Evolutionary conservation across 257 asterid genomes (phyloP).

Genomic region (Eucommia ulmoides): DNA sequence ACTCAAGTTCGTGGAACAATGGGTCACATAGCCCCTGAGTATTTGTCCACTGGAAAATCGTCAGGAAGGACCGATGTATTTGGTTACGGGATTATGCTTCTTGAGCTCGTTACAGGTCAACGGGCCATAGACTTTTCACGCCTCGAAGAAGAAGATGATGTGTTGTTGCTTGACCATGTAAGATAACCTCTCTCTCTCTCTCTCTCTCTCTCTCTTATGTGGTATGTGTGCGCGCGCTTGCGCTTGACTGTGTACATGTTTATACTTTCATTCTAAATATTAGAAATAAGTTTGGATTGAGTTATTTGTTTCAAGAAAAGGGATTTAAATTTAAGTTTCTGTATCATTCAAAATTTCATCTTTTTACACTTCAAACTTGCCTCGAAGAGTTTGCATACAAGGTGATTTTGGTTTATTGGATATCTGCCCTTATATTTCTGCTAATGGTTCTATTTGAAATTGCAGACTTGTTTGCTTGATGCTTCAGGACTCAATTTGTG

Average conservation of each 20-base stretch:
- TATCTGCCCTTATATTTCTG: too few species aligned
- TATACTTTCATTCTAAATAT: too few species aligned
- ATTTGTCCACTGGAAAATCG: slow-evolving; percentile 2
- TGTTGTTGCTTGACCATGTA: slow-evolving; percentile 7
- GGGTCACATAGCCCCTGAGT: slow-evolving; percentile 1
- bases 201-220: neutral
- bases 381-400: too few species aligned
- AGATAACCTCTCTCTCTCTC: neutral
- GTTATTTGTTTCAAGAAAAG: too few species aligned
- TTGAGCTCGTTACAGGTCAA: slow-evolving; percentile 7
- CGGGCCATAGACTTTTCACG: slow-evolving; percentile 9
- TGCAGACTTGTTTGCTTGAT: too few species aligned
- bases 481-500: too few species aligned
- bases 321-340: too few species aligned
- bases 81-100: slow-evolving; percentile 7
- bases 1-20: slow-evolving; percentile 9
- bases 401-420: too few species aligned
- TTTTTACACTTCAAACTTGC: too few species aligned
- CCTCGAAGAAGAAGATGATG: slow-evolving; percentile 8
- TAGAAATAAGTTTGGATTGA: too few species aligned
- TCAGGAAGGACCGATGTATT: slow-evolving; percentile 2
- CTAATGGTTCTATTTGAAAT: too few species aligned
- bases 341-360: too few species aligned
- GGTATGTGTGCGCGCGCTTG: neutral
- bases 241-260: neutral